phyloP scores from a whole-genome alignment of 805 yeast genomes.

The Candida multigemmis region DNA sequence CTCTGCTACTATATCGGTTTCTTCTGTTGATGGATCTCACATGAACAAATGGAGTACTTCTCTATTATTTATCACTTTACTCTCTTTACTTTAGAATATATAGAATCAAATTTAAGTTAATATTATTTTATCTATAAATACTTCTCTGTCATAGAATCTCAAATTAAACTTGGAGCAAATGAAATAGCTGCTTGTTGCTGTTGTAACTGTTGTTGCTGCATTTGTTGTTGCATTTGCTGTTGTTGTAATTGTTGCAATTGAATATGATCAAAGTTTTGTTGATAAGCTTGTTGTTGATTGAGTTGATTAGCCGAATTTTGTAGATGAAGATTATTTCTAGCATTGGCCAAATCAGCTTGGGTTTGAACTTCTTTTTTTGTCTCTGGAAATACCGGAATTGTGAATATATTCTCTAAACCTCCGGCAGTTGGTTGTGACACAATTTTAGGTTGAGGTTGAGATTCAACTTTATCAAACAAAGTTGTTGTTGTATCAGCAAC shows the following conservation, averaged over 20 bases:
- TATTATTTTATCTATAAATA: too few relatives aligned
- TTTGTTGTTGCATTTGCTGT: slow-evolving; percentile 7
- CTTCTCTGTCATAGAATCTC: too few relatives aligned
- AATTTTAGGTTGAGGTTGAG: slow-evolving; percentile 19
- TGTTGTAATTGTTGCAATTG: slow-evolving; percentile 13
- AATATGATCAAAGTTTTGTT: too few relatives aligned
- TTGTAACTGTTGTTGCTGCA: slow-evolving; percentile 4
- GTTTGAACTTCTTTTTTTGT: slow-evolving; percentile 39
- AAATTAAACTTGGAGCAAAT: too few relatives aligned
- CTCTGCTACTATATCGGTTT: slow-evolving; percentile 2
- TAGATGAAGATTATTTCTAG: slow-evolving; percentile 23
- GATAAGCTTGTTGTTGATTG: slow-evolving; percentile 10
- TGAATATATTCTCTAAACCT: slow-evolving; percentile 58
- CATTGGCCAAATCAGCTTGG: slow-evolving; percentile 26
- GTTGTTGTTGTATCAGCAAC: slow-evolving; percentile 25
- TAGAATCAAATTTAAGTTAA: too few relatives aligned
- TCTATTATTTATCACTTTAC: too few relatives aligned
- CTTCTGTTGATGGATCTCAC: too few relatives aligned
- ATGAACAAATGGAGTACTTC: too few relatives aligned
- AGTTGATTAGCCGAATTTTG: slow-evolving; percentile 8
- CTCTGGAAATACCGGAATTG: slow-evolving; percentile 62
- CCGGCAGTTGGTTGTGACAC: slow-evolving; percentile 72
- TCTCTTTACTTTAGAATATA: too few relatives aligned
- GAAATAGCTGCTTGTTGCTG: slow-evolving; percentile 1
- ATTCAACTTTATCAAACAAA: slow-evolving; percentile 13